Evolutionary conservation across 164 flowering plant genomes (phyloP), one percentile per base, ranked within the genome.

Genomic region (Nymphaea colorata): DNA sequence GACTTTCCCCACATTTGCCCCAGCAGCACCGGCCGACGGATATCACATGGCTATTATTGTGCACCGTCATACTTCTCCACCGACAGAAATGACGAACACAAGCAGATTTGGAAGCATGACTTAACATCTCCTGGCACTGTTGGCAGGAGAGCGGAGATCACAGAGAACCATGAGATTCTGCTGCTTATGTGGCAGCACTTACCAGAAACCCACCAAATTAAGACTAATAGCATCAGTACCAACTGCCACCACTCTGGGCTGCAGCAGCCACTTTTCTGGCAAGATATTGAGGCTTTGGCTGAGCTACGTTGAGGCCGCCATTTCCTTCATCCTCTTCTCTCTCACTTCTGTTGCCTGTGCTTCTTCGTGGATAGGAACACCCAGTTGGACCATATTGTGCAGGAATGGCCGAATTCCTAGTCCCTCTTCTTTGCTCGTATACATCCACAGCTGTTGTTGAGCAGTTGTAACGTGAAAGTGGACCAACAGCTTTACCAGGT

Each of bases 401-500:
- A 64, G 85, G 74, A 67, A 77, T 76, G 36, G 78, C 66, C 6
- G 91, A 84, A 73, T 87, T 86, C 51, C 86, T 80, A 25, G 72
- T 75, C 76, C 76, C 73, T 69, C 89, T 84, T 67, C 90, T 80
- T 70, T 86, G 96, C 44, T 86, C 91, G 67, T 76, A 74, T 55
- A 69, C 77, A 70, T 83, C 90, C 8, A 81, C 75, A 62, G 87
- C 72, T 18, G 87, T 83, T 25, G 77, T 78, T 66, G 86, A 87
- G 65, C 93, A 82, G 71, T 85, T 84, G 76, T 91, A 87, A 47
- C 87, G 89, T 70, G 87, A 44, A 15, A 85, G 87, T 0, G 97
- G 82, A 53, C 98, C 82, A 25, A 87, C 86, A 18, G 85, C 93
- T 72, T 91, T 93, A 17, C 98, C 98, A 5, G 98, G 97, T 74